phyloP scores from a whole-genome alignment of 2,329 filamentous ascomycete genomes.

The Elsinoe batatas region DNA sequence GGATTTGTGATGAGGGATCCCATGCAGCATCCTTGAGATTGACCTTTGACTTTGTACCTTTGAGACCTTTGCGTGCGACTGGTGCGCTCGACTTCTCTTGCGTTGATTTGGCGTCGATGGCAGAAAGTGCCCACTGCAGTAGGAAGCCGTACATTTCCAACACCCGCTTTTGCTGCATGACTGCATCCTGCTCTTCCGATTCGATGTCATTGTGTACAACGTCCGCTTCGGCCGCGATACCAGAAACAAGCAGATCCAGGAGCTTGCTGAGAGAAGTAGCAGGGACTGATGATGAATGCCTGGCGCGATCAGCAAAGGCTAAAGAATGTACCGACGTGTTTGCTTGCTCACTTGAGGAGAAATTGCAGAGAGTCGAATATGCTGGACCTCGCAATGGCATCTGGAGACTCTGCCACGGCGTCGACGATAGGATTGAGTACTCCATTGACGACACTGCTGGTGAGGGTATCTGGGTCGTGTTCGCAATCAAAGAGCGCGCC shows the following conservation, averaged over 20 bases:
- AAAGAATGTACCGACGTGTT: constrained; percentile 51
- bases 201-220: constrained; percentile 78
- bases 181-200: constrained; percentile 76
- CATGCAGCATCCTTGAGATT: constrained; percentile 63
- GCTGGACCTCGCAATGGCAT: constrained; percentile 67
- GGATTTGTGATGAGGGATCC: constrained; percentile 83
- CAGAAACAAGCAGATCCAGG: constrained; percentile 74
- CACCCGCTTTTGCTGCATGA: constrained; percentile 74
- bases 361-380: constrained; percentile 92
- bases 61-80: constrained; percentile 62
- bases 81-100: constrained; percentile 75
- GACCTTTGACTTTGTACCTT: constrained; percentile 60
- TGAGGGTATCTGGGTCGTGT: constrained; percentile 76
- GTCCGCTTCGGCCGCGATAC: constrained; percentile 66
- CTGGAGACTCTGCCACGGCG: constrained; percentile 81
- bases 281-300: constrained; percentile 70
- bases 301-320: constrained; percentile 41
- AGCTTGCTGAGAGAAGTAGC: constrained; percentile 81
- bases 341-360: constrained; percentile 79
- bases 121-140: constrained; percentile 87
- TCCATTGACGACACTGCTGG: constrained; percentile 67
- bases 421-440: constrained; percentile 89
- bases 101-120: constrained; percentile 77
- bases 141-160: constrained; percentile 92
- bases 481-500: constrained; percentile 80